Percentiles rank a stretch among this genome's conserved stretches.
Evolutionary conservation across 352 stramenopile species (phyloP).

Genomic region (Pilasporangium apinafurcum): DNA sequence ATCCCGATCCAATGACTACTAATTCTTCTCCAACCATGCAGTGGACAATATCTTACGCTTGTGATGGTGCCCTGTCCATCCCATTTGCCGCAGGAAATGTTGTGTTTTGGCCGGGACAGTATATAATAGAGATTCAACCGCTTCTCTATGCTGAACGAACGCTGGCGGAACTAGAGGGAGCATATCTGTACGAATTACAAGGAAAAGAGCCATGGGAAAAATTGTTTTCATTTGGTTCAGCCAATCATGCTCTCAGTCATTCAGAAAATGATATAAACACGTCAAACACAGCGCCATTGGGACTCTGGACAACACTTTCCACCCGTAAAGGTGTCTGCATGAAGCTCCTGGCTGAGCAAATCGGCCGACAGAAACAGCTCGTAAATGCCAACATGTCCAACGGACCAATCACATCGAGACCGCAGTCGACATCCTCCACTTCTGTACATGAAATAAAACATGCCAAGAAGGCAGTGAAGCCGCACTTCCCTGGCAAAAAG

Average conservation of each 20-base stretch:
- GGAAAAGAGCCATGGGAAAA: constrained; percentile 25
- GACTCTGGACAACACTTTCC: constrained; percentile 44
- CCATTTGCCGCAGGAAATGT: constrained; percentile 14
- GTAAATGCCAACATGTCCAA: too few relatives aligned
- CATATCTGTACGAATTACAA: constrained; percentile 55
- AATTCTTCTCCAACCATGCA: constrained; percentile 1
- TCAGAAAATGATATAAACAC: background rate
- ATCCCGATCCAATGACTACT: constrained; percentile 6
- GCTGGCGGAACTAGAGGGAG: constrained; percentile 31
- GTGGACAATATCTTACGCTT: constrained; percentile 39
- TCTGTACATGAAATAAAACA: too few relatives aligned
- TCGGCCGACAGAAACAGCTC: constrained; percentile 26
- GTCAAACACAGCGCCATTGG: background rate
- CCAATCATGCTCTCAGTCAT: background rate
- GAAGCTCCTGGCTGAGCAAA: constrained; percentile 55
- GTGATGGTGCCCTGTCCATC: constrained; percentile 12
- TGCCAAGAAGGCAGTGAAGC: constrained; percentile 19
- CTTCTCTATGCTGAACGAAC: constrained; percentile 33
- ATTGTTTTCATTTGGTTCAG: constrained; percentile 30
- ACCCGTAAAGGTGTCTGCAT: constrained; percentile 54
- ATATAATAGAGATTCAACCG: constrained; percentile 22
- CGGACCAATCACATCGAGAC: too few relatives aligned
- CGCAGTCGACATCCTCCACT: too few relatives aligned
- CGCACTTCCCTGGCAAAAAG: constrained; percentile 33
- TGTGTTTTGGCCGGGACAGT: constrained; percentile 44